phyloP scores from a whole-genome alignment of 2,329 filamentous ascomycete species.

The Ploettnerulaceae sp. region DNA sequence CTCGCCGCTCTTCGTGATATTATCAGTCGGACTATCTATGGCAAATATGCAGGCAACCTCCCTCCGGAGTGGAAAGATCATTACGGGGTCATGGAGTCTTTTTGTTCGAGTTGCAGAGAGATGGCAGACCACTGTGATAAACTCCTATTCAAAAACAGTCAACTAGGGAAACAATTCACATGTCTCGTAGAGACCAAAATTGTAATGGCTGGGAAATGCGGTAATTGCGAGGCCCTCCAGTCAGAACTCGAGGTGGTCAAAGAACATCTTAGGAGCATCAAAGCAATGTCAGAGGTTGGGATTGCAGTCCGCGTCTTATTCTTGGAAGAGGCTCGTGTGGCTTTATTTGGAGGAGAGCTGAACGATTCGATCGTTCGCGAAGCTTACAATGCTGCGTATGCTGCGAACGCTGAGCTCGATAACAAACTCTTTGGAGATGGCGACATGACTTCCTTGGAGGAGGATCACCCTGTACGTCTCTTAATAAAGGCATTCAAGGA shows the following conservation, averaged over 20 bases:
- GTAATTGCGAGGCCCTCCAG: too few species aligned
- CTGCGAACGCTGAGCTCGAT: background rate
- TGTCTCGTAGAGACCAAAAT: background rate
- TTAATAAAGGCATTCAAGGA: background rate
- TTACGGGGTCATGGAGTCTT: too few species aligned
- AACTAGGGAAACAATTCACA: too few species aligned
- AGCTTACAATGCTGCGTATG: background rate
- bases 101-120: too few species aligned
- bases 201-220: too few species aligned
- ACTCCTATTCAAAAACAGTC: too few species aligned
- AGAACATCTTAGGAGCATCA: background rate
- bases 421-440: background rate
- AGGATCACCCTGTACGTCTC: background rate
- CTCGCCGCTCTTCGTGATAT: too few species aligned
- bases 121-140: too few species aligned
- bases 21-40: too few species aligned
- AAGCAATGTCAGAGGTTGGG: background rate
- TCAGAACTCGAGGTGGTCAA: background rate
- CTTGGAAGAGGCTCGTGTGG: constrained; percentile 1
- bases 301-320: background rate
- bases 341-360: background rate
- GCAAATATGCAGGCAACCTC: too few species aligned
- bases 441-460: background rate
- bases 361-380: background rate
- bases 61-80: too few species aligned